Conservation (phyloP, 805 yeast species). For the Torulaspora franciscae region DNA sequence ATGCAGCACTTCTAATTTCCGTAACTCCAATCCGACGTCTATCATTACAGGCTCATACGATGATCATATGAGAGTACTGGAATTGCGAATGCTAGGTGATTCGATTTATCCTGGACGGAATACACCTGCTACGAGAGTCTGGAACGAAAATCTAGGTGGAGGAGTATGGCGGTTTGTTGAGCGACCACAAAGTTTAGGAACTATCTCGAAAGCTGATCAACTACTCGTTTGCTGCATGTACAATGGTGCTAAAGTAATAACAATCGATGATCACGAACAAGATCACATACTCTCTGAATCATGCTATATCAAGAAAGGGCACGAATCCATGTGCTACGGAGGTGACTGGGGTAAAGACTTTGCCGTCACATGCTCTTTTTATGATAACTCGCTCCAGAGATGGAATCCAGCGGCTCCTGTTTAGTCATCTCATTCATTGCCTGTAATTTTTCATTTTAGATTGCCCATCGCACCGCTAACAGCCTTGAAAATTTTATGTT, state of each 20-base stretch:
- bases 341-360: constrained; percentile 73
- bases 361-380: constrained; percentile 84
- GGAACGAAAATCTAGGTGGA: constrained; percentile 63
- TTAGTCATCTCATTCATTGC: background rate
- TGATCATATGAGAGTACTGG: constrained; percentile 66
- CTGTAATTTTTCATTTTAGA: background rate
- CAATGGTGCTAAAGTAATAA: constrained; percentile 77
- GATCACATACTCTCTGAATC: constrained; percentile 32
- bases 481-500: constrained; percentile 9
- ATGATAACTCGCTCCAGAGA: constrained; percentile 73
- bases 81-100: constrained; percentile 51
- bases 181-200: constrained; percentile 36
- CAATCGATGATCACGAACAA: constrained; percentile 31
- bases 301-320: constrained; percentile 53
- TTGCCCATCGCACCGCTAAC: constrained; percentile 2
- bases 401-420: constrained; percentile 44
- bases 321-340: constrained; percentile 92
- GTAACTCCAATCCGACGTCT: constrained; percentile 26
- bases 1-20: constrained; percentile 32
- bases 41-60: constrained; percentile 85
- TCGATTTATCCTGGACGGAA: constrained; percentile 43
- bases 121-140: constrained; percentile 44
- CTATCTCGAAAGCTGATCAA: constrained; percentile 35
- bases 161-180: constrained; percentile 95
- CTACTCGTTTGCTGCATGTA: constrained; percentile 90